phyloP scores from a whole-genome alignment of 1,139 yeast species.

The Kodamaea ohmeri region DNA sequence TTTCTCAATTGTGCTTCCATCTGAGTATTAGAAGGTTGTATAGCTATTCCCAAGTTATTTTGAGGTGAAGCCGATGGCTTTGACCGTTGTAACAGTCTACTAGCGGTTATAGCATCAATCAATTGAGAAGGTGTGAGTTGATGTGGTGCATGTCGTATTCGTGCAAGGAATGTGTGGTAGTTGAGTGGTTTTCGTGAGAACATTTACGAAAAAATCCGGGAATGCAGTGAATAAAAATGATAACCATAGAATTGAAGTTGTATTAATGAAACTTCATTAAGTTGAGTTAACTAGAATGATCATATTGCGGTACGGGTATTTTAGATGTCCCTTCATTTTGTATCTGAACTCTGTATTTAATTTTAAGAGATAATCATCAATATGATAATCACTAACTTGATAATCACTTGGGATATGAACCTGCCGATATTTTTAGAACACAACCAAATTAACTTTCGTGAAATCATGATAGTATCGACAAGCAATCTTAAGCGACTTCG shows the following conservation, averaged over 20 bases:
- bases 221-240: background rate
- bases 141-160: constrained; percentile 17
- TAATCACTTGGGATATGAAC: background rate
- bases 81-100: constrained; percentile 20
- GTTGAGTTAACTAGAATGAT: too few relatives aligned
- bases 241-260: too few relatives aligned
- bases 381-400: background rate
- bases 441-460: too few relatives aligned
- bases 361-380: background rate
- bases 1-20: constrained; percentile 9
- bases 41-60: constrained; percentile 7
- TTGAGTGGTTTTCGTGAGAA: constrained; percentile 27
- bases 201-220: background rate
- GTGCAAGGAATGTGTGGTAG: constrained; percentile 24
- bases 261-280: too few relatives aligned
- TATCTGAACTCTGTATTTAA: background rate
- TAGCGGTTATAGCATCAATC: constrained; percentile 26
- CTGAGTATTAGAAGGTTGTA: constrained; percentile 9
- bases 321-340: too few relatives aligned
- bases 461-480: too few relatives aligned
- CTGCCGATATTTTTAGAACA: too few relatives aligned
- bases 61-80: background rate
- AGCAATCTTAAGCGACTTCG: too few relatives aligned
- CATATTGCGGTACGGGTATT: too few relatives aligned
- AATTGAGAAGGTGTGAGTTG: constrained; percentile 12